These are phyloP conservation scores for Tubosaeta sp. DNA, from an alignment of 768 basidiomycete species.

Conservation along the genomic window DNA sequence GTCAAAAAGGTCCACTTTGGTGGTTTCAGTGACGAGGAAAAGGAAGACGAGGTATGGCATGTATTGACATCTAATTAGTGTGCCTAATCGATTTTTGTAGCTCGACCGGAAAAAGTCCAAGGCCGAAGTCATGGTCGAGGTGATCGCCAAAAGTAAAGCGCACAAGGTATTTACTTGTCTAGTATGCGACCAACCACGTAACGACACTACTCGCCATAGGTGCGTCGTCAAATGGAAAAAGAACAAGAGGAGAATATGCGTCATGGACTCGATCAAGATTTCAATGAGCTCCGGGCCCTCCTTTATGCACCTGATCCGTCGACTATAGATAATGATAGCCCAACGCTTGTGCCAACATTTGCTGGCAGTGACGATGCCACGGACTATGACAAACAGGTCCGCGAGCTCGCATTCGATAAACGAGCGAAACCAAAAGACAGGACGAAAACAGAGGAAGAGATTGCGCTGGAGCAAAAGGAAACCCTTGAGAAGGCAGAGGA, in stretches of 20 bases:
- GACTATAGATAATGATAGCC: conserved; percentile 33
- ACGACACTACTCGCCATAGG: conserved; percentile 38
- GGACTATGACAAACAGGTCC: conserved; percentile 90
- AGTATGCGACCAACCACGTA: neutral
- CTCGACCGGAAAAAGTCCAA: conserved; percentile 85
- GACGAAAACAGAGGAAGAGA: conserved; percentile 94
- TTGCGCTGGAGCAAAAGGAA: conserved; percentile 85
- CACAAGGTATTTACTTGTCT: conserved; percentile 62
- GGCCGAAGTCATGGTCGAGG: conserved; percentile 96
- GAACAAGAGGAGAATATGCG: conserved; percentile 84
- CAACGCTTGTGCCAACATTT: neutral
- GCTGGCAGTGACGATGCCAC: conserved; percentile 31
- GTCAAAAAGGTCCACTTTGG: conserved; percentile 79
- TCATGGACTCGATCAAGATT: conserved; percentile 83
- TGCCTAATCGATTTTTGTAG: conserved; percentile 36
- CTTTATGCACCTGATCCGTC: conserved; percentile 58
- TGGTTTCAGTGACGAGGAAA: conserved; percentile 69
- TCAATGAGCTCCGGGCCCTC: conserved; percentile 72
- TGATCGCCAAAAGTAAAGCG: conserved; percentile 94
- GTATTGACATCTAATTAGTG: neutral
- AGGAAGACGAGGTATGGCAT: conserved; percentile 44
- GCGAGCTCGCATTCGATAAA: conserved; percentile 89
- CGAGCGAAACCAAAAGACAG: conserved; percentile 92
- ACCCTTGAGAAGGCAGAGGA: conserved; percentile 82
- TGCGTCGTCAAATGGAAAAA: conserved; percentile 82